Percentiles rank a stretch among this genome's conserved stretches.
Evolutionary conservation across 441 rosid species (phyloP).

Genomic region (Croton setiger): DNA sequence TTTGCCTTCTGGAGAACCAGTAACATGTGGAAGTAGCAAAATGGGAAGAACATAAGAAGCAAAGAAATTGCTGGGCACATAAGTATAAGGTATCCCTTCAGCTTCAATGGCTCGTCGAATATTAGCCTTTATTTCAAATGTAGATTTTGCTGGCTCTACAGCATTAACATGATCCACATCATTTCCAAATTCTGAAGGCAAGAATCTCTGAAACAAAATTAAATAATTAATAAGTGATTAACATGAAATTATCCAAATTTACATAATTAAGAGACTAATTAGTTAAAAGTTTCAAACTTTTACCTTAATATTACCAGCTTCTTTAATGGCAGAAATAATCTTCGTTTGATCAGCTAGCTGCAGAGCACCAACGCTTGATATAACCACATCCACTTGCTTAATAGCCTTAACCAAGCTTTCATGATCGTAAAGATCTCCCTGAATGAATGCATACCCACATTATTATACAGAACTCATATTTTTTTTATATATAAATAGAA

Average conservation of each 20-base stretch:
- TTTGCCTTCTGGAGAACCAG: constrained; percentile 51
- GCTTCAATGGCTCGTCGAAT: constrained; percentile 38
- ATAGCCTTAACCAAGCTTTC: constrained; percentile 38
- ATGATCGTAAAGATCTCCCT: constrained; percentile 47
- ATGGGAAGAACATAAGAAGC: constrained; percentile 47
- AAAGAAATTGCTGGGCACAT: constrained; percentile 44
- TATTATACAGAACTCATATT: too few relatives aligned
- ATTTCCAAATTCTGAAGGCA: constrained; percentile 50
- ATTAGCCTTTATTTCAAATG: constrained; percentile 23
- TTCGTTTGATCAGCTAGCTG: constrained; percentile 39
- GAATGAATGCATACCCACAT: background rate
- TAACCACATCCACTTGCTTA: constrained; percentile 48
- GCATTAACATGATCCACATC: constrained; percentile 40
- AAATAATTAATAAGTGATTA: too few relatives aligned
- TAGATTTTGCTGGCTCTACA: constrained; percentile 42
- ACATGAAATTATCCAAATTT: too few relatives aligned
- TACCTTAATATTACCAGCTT: constrained; percentile 47
- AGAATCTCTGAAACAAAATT: constrained; percentile 30
- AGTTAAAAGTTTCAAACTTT: too few relatives aligned
- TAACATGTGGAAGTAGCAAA: constrained; percentile 32
- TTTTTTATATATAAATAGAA: too few relatives aligned
- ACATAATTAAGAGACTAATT: too few relatives aligned
- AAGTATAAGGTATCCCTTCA: constrained; percentile 44
- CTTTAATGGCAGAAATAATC: constrained; percentile 47
- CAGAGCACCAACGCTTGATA: constrained; percentile 30